These are phyloP conservation scores for Colletotrichum horii DNA, from an alignment of 2,329 filamentous ascomycete genomes.

Conservation along the genomic window DNA sequence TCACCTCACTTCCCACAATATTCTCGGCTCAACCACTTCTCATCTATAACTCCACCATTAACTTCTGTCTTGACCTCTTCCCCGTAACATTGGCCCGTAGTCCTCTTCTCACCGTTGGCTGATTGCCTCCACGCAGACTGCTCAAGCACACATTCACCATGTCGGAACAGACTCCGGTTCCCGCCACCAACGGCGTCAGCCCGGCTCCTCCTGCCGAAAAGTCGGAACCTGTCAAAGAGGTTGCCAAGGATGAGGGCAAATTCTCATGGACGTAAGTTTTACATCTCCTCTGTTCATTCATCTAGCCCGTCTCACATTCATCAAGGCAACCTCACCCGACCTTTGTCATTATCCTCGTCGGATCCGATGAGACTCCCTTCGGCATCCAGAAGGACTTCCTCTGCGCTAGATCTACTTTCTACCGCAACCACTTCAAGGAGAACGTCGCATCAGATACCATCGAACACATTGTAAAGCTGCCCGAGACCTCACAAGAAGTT, in stretches of 20 bases:
- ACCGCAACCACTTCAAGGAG: constrained; percentile 48
- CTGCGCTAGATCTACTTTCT: constrained; percentile 55
- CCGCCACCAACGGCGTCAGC: constrained; percentile 3
- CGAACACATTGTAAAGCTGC: constrained; percentile 56
- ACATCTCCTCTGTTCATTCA: background rate
- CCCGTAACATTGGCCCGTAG: background rate
- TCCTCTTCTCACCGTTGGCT: background rate
- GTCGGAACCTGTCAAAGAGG: background rate
- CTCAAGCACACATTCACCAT: background rate
- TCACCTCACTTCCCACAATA: background rate
- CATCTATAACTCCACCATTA: background rate
- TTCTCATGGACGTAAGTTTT: constrained; percentile 45
- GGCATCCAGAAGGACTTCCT: constrained; percentile 65
- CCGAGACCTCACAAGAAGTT: constrained; percentile 51
- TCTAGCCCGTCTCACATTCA: constrained; percentile 15
- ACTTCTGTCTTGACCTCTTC: background rate
- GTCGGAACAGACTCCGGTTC: background rate
- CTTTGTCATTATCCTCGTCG: constrained; percentile 61
- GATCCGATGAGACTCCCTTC: constrained; percentile 57
- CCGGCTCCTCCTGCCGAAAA: background rate
- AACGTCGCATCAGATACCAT: constrained; percentile 40
- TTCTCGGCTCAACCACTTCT: background rate
- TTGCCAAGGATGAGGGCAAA: background rate
- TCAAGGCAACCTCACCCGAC: constrained; percentile 57
- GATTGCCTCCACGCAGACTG: background rate